phyloP scores from a whole-genome alignment of 768 basidiomycete species.

The Lactarius trivialis region DNA sequence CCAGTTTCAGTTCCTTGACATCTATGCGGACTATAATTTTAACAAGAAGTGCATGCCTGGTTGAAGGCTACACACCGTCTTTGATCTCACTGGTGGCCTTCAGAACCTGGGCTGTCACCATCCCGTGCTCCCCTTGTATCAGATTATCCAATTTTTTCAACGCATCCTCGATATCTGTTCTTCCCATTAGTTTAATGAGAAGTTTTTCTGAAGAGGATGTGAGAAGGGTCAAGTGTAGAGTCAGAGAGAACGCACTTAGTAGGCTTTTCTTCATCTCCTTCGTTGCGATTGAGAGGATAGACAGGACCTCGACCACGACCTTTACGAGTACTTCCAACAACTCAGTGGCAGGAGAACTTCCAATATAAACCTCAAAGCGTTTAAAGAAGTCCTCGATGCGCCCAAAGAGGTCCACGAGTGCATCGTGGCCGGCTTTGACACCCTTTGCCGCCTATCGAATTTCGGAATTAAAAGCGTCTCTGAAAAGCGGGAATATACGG shows the following conservation, averaged over 20 bases:
- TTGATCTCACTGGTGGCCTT: not conserved
- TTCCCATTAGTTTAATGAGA: not conserved
- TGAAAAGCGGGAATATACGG: not conserved
- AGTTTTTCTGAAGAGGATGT: not conserved
- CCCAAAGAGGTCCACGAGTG: not conserved
- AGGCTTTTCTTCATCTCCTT: not conserved
- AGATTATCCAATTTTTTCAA: not conserved
- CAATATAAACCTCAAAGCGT: not conserved
- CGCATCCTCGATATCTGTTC: not conserved
- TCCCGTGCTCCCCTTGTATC: not conserved
- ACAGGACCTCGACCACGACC: not conserved
- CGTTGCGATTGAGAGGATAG: slow-evolving; percentile 1
- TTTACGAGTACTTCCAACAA: not conserved
- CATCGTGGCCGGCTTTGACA: not conserved
- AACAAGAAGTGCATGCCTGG: not conserved
- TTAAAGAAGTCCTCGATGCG: not conserved
- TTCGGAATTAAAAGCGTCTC: not conserved
- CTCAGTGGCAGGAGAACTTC: not conserved
- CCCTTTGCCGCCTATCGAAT: not conserved
- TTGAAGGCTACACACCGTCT: not conserved
- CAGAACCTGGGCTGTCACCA: not conserved
- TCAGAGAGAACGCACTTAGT: not conserved
- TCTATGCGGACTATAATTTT: not conserved
- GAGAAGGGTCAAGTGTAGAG: not conserved
- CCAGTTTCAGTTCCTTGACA: not conserved